phyloP scores from a whole-genome alignment of 1,139 yeast species.

The Magnusiomyces suaveolens region DNA sequence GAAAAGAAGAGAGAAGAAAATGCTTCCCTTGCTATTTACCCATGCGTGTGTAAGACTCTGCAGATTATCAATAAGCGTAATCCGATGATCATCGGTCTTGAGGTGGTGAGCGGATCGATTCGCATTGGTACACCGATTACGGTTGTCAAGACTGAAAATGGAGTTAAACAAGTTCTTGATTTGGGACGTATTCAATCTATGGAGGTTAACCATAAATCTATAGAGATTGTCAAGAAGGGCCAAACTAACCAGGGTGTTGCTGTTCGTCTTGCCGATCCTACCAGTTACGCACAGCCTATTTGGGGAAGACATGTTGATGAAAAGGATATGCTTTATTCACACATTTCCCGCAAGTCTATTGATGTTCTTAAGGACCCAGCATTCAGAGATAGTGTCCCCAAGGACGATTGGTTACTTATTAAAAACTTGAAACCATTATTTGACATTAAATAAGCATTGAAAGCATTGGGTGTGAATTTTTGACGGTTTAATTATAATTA shows the following conservation, averaged over 20 bases:
- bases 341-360: constrained; percentile 77
- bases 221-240: constrained; percentile 76
- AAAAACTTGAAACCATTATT: constrained; percentile 82
- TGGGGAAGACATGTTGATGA: constrained; percentile 99
- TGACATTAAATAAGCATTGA: constrained; percentile 61
- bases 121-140: constrained; percentile 92
- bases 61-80: constrained; percentile 97
- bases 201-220: constrained; percentile 89
- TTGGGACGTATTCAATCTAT: constrained; percentile 80
- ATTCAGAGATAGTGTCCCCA: constrained; percentile 83
- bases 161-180: constrained; percentile 59
- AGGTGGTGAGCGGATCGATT: constrained; percentile 82
- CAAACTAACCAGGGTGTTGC: constrained; percentile 98
- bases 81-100: constrained; percentile 99
- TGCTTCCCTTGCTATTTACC: constrained; percentile 84
- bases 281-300: constrained; percentile 84
- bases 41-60: constrained; percentile 86
- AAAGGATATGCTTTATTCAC: constrained; percentile 76
- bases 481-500: too few relatives aligned
- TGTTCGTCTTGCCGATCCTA: constrained; percentile 79
- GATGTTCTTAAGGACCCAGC: constrained; percentile 98
- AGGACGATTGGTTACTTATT: constrained; percentile 90
- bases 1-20: constrained; percentile 88
- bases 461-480: too few relatives aligned
- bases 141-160: constrained; percentile 83